Base-by-base conservation (phyloP, 352 stramenopile species). In the Peronospora destructor region DNA sequence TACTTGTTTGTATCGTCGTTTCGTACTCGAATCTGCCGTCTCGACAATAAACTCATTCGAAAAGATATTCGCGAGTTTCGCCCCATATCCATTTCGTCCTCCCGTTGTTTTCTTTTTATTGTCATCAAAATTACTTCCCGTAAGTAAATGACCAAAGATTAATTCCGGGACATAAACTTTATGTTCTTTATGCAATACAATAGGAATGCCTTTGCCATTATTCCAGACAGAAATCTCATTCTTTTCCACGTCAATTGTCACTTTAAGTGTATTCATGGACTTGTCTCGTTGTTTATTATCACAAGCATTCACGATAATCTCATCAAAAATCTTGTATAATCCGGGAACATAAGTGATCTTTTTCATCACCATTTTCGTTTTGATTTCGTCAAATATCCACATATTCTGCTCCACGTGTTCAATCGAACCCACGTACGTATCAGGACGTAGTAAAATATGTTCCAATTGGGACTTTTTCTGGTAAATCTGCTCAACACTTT, bases 21-120 rank as follows among this genome's bases (percentile, higher is more conserved):
- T 96, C 21, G 71, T 73, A 21, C 83, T 86, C 1, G 82, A 71
- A 56, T 99, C 97, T 0, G 94, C 79, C 13, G 97, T 99, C 61
- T 99, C 97, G 4, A 99, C 94, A 26, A 94, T 74, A 63, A 99
- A 99, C 60, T 98, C 70, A 9, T 76, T 98, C 12, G 92, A 98
- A 68, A 99, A 99, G 61, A 99, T 99, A 64, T 99, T 99, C 3
- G 97, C 95, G 3, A 99, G 77, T 68, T 99, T 99, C 0, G 96
- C 96, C 32, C 96, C 96, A 56, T 98, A 99, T 13, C 96, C 96
- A 62, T 99, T 98, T 23, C 95, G 68, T 45, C 96, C 96, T 54
- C 96, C 96, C 26, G 77, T 89, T 0, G 83, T 94, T 62, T 96
- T 96, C 63, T 98, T 95, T 69, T 97, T 90, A 33, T 94, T 91